phyloP scores from a whole-genome alignment of 2,329 filamentous ascomycete species.

The Neofusicoccum umdonicola region DNA sequence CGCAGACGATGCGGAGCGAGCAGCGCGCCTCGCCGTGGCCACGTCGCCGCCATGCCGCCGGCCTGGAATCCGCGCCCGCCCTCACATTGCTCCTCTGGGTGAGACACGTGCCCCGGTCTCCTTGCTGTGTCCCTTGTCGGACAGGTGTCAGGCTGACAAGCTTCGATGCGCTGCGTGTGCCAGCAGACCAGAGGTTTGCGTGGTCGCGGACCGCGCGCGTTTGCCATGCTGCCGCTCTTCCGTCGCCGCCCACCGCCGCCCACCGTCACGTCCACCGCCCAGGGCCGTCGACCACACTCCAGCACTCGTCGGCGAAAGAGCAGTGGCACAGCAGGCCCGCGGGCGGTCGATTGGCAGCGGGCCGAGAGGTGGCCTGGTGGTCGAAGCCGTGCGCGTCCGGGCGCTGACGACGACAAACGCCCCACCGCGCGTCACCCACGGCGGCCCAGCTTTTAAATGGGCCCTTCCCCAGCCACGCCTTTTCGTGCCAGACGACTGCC shows the following conservation, averaged over 20 bases:
- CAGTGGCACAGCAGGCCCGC: too few species aligned
- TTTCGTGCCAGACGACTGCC: not conserved
- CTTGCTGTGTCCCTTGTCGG: not conserved
- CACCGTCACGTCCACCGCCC: not conserved
- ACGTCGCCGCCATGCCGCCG: too few species aligned
- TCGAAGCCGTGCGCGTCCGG: not conserved
- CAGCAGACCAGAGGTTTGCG: not conserved
- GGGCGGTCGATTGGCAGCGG: not conserved
- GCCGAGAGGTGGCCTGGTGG: not conserved
- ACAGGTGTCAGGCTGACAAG: not conserved
- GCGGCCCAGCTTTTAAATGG: not conserved
- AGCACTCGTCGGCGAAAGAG: not conserved
- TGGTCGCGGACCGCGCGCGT: too few species aligned
- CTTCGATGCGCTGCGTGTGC: not conserved
- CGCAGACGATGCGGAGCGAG: too few species aligned
- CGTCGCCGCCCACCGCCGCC: too few species aligned
- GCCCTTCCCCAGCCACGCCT: constrained; percentile 4
- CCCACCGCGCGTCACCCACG: constrained; percentile 14
- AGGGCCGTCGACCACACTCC: not conserved
- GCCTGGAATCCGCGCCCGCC: not conserved
- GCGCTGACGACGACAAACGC: constrained; percentile 15
- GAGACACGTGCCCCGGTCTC: too few species aligned
- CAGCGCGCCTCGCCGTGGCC: too few species aligned
- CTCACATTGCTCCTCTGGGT: not conserved
- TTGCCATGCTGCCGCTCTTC: not conserved